A percentile compares a stretch with the other conserved stretches of the same genome.
Conservation (phyloP, 2,329 filamentous ascomycete genomes). For the Dryadomyces sulphureus region DNA sequence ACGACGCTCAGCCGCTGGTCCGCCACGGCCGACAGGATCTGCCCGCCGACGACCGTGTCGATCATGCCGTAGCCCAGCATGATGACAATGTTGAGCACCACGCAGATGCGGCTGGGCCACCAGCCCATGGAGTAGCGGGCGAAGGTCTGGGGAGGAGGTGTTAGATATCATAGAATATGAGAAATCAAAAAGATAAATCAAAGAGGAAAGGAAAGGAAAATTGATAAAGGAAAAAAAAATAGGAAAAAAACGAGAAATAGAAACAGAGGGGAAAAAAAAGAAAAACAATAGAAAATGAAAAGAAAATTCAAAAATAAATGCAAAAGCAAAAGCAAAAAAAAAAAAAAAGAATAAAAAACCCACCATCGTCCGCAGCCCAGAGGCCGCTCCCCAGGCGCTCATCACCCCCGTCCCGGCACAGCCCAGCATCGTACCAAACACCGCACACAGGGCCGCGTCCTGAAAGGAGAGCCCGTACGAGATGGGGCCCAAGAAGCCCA, state of each 20-base stretch:
- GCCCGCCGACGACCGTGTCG: conserved; percentile 50
- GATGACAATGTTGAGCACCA: conserved; percentile 17
- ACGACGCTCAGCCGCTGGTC: conserved; percentile 43
- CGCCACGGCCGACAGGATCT: conserved; percentile 51
- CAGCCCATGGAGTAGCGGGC: conserved; percentile 19
- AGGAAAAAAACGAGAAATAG: no score
- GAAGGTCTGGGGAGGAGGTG: conserved; percentile 1
- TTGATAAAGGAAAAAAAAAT: no score
- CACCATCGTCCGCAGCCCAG: conserved; percentile 9
- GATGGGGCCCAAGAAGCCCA: conserved; percentile 17
- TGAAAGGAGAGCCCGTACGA: conserved; percentile 16
- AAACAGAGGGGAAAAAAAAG: background rate
- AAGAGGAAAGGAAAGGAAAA: no score
- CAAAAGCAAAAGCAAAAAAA: background rate
- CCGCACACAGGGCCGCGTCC: conserved; percentile 13
- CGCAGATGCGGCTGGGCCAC: conserved; percentile 17
- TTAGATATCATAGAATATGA: background rate
- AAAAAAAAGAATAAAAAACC: background rate
- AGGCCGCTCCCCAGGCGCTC: conserved; percentile 4
- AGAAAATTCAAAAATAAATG: no score
- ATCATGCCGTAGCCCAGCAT: conserved; percentile 29
- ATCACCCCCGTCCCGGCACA: conserved; percentile 8
- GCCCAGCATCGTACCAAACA: conserved; percentile 7
- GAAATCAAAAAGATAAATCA: no score
- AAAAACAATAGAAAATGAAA: no score